Evolutionary conservation across 1,284 basidiomycete genomes (phyloP).

Genomic region (Wolfiporia cocos): DNA sequence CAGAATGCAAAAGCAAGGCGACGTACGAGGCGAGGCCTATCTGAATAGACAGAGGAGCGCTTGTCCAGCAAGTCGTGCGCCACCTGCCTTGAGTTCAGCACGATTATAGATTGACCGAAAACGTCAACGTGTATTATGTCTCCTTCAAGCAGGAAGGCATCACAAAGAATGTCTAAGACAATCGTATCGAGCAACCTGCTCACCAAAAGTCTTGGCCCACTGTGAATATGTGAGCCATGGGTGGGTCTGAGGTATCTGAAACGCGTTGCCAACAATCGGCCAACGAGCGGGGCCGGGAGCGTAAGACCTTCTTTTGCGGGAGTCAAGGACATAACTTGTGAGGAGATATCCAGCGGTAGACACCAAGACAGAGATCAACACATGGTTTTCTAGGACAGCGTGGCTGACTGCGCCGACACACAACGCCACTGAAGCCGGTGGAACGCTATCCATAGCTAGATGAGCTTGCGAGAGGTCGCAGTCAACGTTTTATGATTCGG

Average conservation of each 20-base stretch:
- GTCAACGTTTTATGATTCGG: too few species aligned
- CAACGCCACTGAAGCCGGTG: neutral
- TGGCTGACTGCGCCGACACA: neutral
- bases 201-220: neutral
- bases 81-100: conserved; percentile 9
- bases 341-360: neutral
- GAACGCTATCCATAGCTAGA: neutral
- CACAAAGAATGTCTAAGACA: neutral
- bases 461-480: too few species aligned
- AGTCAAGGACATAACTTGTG: neutral
- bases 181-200: neutral
- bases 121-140: neutral
- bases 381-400: neutral
- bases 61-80: conserved; percentile 7
- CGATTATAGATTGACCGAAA: neutral
- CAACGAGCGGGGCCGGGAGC: neutral
- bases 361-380: neutral
- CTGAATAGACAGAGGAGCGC: conserved; percentile 8
- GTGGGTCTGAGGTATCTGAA: neutral
- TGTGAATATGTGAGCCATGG: neutral
- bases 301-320: neutral
- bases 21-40: neutral
- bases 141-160: neutral
- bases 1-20: neutral
- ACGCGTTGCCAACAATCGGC: neutral